A percentile compares a stretch with the other conserved stretches of the same genome.
Evolutionary conservation across 768 basidiomycete species (phyloP).

Genomic region (Pleurotus salmoneostramineus): DNA sequence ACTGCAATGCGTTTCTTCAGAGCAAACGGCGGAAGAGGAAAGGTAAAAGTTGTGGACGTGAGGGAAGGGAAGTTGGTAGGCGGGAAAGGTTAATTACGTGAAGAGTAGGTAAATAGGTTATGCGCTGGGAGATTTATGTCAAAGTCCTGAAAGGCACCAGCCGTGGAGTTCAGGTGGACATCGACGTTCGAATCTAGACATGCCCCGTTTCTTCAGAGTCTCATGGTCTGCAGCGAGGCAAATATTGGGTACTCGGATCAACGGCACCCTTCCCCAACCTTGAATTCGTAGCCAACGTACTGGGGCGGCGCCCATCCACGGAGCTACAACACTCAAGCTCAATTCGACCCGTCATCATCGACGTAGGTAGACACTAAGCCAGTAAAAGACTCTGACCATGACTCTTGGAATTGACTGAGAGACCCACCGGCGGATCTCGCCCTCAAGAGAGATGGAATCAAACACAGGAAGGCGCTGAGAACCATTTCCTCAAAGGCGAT

Average conservation of each 20-base stretch:
- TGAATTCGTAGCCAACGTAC: not conserved
- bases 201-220: not conserved
- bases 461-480: too few species aligned
- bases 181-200: constrained; percentile 1
- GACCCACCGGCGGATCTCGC: too few species aligned
- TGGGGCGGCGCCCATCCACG: too few species aligned
- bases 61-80: too few species aligned
- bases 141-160: not conserved
- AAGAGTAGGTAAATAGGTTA: not conserved
- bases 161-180: constrained; percentile 5
- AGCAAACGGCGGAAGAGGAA: not conserved
- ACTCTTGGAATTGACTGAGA: too few species aligned
- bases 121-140: not conserved
- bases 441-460: too few species aligned
- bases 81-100: not conserved
- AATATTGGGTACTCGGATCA: not conserved
- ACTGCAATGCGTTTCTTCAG: not conserved
- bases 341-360: too few species aligned
- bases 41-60: not conserved
- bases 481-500: too few species aligned
- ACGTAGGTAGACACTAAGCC: too few species aligned
- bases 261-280: not conserved
- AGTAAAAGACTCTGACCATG: too few species aligned
- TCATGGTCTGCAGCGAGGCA: constrained; percentile 3
- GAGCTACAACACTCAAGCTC: too few species aligned